Base-by-base conservation (phyloP, 768 basidiomycete genomes). In the Suillus occidentalis region DNA sequence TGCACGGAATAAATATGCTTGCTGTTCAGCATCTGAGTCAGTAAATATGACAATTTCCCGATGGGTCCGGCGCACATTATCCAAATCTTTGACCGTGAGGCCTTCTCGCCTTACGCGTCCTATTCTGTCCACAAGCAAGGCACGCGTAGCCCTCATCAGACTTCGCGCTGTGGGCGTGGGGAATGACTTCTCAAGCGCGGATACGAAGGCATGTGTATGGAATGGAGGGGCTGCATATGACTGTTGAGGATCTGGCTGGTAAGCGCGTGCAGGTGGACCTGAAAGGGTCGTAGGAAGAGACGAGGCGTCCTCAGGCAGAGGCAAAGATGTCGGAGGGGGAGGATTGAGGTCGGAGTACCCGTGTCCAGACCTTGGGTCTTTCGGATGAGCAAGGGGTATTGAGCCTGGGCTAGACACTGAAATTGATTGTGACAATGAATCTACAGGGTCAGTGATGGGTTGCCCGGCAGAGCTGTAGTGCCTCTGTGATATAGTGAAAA, bases 1-100 rank as follows among this genome's bases (percentile, higher is more conserved):
- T 22, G 97, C 97, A 55, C 90, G 88, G 77, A 97, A 97, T 39
- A 98, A 81, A 75, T 98, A 98, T 20, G 95, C 95, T 89, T 96
- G 93, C 94, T 97, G 71, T 50, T 61, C 20, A 36, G 55, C 37
- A 37, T 20, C 2, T 58, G 50, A 31, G n/a, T 62, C 49, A 52
- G 31, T 31, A 49, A 22, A 50, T 40, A 59, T 49, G 31, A 61
- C 37, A 66, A 34, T 39, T 18, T 22, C 6, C 18, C 28, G 52
- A 57, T 18, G 64, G 59, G 31, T 6, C 60, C 22, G 25, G 81
- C 89, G 62, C 74, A 93, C 92, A 74, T 92, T 94, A 72, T 93
- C 92, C 49, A 93, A 74, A 73, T 95, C 93, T 76, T 94, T 91
- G 18, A 81, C 76, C 18, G 87, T 85, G 70, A 95, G 78, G 8